Conservation (phyloP, 2,329 filamentous ascomycete species). For the Penicillium sp. region DNA sequence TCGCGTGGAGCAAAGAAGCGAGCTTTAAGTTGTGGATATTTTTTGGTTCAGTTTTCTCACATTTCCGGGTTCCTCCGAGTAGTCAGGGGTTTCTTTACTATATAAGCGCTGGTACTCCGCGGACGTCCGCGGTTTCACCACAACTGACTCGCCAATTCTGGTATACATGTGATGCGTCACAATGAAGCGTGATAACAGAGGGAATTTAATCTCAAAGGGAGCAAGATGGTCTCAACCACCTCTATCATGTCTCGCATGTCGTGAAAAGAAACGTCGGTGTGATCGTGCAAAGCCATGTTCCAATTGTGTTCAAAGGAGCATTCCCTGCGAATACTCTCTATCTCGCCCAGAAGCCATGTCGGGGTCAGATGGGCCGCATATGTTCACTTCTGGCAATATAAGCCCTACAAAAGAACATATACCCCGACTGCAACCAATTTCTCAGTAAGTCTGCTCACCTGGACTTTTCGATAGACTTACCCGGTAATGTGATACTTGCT, state of each 20-base stretch:
- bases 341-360: not conserved
- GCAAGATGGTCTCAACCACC: constrained; percentile 17
- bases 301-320: constrained; percentile 23
- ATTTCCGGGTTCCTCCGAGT: no score
- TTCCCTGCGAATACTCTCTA: constrained; percentile 22
- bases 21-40: no score
- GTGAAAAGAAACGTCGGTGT: constrained; percentile 28
- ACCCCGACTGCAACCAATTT: not conserved
- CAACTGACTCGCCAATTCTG: not conserved
- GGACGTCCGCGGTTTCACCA: constrained; percentile 12
- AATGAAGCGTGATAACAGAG: constrained; percentile 16
- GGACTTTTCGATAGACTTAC: not conserved
- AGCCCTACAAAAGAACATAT: not conserved
- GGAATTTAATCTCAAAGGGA: constrained; percentile 41
- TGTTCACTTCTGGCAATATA: not conserved
- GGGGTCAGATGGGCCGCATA: not conserved
- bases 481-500: no score
- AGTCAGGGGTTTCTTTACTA: not conserved
- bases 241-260: constrained; percentile 23
- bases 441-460: constrained; percentile 1
- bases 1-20: not conserved
- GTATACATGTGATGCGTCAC: no score
- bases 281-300: constrained; percentile 26
- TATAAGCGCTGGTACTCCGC: constrained; percentile 8
- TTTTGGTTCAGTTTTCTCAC: no score